These are phyloP conservation scores for Haematococcus lacustris DNA, from an alignment of 139 green algal genomes.

Conservation along the genomic window DNA sequence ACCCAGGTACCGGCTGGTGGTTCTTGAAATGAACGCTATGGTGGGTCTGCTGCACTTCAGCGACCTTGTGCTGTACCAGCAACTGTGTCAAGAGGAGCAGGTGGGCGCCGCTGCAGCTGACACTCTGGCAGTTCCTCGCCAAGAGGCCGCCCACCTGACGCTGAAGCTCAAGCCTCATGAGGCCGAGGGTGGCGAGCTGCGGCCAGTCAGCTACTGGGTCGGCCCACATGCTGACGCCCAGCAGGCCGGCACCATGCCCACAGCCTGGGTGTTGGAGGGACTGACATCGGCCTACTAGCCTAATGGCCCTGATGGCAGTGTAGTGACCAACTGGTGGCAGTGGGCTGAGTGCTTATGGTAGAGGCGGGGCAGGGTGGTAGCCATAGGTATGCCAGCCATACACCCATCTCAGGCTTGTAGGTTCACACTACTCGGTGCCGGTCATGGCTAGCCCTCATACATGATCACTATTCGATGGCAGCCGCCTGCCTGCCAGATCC, in stretches of 20 bases:
- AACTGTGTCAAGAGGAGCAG: neutral
- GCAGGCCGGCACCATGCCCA: neutral
- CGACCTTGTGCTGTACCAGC: neutral
- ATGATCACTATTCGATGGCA: too few relatives aligned
- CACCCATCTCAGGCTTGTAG: too few relatives aligned
- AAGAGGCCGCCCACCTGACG: neutral
- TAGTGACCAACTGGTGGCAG: too few relatives aligned
- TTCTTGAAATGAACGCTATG: constrained; percentile 14
- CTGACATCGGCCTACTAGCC: constrained; percentile 1
- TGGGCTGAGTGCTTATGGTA: too few relatives aligned
- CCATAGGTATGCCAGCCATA: too few relatives aligned
- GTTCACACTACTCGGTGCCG: too few relatives aligned
- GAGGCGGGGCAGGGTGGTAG: too few relatives aligned
- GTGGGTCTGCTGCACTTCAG: constrained; percentile 4
- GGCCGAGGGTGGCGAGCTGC: neutral
- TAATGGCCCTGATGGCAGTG: too few relatives aligned
- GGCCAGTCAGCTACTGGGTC: neutral
- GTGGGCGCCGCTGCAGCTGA: neutral
- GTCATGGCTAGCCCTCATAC: too few relatives aligned
- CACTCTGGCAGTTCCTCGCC: neutral
- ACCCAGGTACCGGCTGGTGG: constrained; percentile 4
- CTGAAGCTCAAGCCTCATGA: constrained; percentile 1
- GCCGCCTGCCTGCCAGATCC: too few relatives aligned
- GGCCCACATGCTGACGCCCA: neutral
- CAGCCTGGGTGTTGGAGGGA: neutral